A percentile compares a stretch with the other conserved stretches of the same genome.
Evolutionary conservation across 495 filamentous ascomycete species (phyloP).

Genomic region (Barbatosphaeria neglecta): DNA sequence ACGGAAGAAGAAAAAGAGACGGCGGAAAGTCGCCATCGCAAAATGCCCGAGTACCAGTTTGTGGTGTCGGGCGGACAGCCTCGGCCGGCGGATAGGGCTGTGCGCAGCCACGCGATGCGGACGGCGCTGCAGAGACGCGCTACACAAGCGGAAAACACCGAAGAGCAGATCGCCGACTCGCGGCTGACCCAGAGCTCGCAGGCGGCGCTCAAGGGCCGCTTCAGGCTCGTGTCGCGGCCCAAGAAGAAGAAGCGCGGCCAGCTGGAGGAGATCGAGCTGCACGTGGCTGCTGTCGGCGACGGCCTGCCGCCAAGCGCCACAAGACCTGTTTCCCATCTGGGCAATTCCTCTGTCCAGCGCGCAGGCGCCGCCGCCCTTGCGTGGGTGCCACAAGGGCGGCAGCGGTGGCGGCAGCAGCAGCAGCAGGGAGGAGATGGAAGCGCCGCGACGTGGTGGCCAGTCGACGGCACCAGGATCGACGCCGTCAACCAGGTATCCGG

Average conservation of each 20-base stretch:
- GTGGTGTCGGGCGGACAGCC: slow-evolving; percentile 1
- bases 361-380: background rate
- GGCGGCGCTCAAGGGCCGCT: background rate
- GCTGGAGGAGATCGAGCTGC: slow-evolving; percentile 1
- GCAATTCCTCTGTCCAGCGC: background rate
- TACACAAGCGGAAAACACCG: background rate
- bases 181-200: background rate
- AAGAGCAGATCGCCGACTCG: background rate
- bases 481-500: background rate
- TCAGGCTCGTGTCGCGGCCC: background rate
- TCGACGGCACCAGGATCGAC: background rate
- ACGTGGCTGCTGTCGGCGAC: background rate
- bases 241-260: background rate
- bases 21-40: too few species aligned
- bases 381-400: too few species aligned
- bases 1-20: too few species aligned
- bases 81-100: background rate
- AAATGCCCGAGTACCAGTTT: background rate
- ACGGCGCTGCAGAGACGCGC: background rate
- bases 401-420: too few species aligned
- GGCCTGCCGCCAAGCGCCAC: background rate
- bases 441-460: background rate
- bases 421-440: background rate
- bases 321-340: background rate
- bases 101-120: background rate